Base-by-base conservation (phyloP, 2,329 filamentous ascomycete species). In the Ophiostoma ips region DNA sequence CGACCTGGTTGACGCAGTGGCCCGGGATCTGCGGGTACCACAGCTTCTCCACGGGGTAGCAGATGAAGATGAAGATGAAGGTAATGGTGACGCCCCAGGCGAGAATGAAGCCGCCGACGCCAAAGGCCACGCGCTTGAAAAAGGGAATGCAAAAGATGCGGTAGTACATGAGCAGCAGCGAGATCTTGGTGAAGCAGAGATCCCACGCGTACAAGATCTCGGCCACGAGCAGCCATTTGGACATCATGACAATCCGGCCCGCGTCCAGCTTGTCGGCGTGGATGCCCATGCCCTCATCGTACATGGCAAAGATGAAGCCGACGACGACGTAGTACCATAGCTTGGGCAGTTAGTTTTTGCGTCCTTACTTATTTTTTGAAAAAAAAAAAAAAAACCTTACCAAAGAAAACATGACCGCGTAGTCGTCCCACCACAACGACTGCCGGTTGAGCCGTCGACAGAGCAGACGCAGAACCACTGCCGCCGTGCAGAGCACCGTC, bases 101-200 rank as follows among this genome's bases (percentile, higher is more conserved):
- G 9, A 43, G 28, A 16, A 43, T 31, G 24, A 43, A 43, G 24
- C 21, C 24, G 24, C 40, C 19, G 16, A 43, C 30, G 15, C 15
- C 24, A n/a, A 16, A 43, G 24, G 40, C 40, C 24, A 43, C 4
- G 13, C 16, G n/a, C 15, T 43, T 43, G 24, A 43, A 43, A 24
- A 43, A 43, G 24, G 40, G 40, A 43, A 43, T 43, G 21, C 40
- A 43, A 21, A 43, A 43, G 15, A 43, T 43, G 40, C 40, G 40
- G 40, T 43, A 43, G 40, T 43, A 43, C 40, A 43, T 43, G 12
- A 43, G 40, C 40, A 43, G 24, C 40, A 43, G 40, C 15, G 40
- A 43, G 40, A 43, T 43, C 40, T 43, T 43, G 40, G 40, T 43
- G 15, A 21, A 43, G 40, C 40, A 43, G 7, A 43, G 15, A 24